Conservation (phyloP, 1,139 yeast genomes). For the Schwanniomyces etchellsii region DNA sequence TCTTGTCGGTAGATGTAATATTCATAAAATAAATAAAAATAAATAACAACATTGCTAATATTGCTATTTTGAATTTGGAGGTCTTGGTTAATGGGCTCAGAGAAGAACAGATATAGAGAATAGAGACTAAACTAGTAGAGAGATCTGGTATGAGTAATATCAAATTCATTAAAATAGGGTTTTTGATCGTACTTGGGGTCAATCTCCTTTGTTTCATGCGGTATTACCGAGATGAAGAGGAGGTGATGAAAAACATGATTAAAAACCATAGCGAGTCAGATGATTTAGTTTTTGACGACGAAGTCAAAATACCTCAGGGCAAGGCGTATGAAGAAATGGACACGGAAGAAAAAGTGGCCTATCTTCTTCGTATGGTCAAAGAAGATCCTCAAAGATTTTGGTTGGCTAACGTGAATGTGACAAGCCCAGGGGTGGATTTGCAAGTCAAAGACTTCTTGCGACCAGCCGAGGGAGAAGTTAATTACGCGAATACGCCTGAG, state of each 20-base stretch:
- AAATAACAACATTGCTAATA: too few species aligned
- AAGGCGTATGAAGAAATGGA: slow-evolving; percentile 9
- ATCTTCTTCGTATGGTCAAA: slow-evolving; percentile 12
- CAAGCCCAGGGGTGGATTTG: slow-evolving; percentile 10
- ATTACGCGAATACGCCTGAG: slow-evolving; percentile 14
- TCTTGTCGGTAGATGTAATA: too few species aligned
- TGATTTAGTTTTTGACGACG: not conserved
- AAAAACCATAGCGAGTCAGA: not conserved
- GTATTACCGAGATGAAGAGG: not conserved
- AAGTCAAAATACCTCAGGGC: slow-evolving; percentile 1
- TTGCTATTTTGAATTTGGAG: too few species aligned
- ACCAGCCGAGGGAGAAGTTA: slow-evolving; percentile 10
- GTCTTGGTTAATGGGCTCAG: too few species aligned
- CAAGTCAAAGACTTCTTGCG: slow-evolving; percentile 10
- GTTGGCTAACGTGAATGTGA: slow-evolving; percentile 19
- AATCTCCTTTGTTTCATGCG: not conserved
- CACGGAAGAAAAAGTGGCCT: slow-evolving; percentile 7
- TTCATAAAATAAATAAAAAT: too few species aligned
- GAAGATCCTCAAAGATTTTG: slow-evolving; percentile 14
- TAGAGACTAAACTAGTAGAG: too few species aligned
- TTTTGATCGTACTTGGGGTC: not conserved
- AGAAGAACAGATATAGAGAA: too few species aligned
- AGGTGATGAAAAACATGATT: not conserved
- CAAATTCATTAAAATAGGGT: not conserved
- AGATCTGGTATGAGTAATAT: not conserved